These are phyloP conservation scores for Pseudozyma sp. DNA, from an alignment of 1,284 basidiomycete genomes.

Conservation along the genomic window DNA sequence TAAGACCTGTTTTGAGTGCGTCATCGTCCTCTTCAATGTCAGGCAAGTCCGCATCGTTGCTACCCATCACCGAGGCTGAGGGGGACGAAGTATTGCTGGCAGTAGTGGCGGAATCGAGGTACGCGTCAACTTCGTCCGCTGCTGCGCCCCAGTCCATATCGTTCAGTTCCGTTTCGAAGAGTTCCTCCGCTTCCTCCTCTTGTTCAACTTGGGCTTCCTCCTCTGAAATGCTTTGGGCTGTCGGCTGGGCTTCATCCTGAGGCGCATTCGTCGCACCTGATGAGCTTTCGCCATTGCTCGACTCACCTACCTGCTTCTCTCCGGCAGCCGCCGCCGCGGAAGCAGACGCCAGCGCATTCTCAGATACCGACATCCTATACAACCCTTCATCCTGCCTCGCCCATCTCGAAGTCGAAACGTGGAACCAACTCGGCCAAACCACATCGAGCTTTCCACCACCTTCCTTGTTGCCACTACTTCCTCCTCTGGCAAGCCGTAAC, in stretches of 20 bases:
- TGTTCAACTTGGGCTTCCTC: not conserved
- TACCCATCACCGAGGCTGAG: constrained; percentile 15
- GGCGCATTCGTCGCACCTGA: not conserved
- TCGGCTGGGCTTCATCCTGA: no score
- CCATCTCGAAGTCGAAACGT: constrained; percentile 86
- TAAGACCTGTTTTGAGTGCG: not conserved
- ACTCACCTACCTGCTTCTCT: not conserved
- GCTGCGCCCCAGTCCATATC: constrained; percentile 77
- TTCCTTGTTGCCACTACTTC: constrained; percentile 57
- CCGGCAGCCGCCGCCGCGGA: not conserved
- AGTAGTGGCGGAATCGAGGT: constrained; percentile 71
- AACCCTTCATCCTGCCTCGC: constrained; percentile 77
- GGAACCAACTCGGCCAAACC: constrained; percentile 89
- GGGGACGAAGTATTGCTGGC: constrained; percentile 44
- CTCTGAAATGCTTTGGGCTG: not conserved
- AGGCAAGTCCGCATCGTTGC: constrained; percentile 36
- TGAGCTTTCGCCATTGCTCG: not conserved
- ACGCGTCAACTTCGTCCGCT: constrained; percentile 86
- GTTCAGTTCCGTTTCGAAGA: constrained; percentile 47
- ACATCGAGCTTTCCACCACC: constrained; percentile 75
- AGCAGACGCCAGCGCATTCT: constrained; percentile 20
- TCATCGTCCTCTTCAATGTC: constrained; percentile 18
- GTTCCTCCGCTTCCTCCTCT: constrained; percentile 15
- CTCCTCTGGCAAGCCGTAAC: constrained; percentile 61
- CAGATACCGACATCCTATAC: constrained; percentile 72